These are phyloP conservation scores for Lithohypha guttulata DNA, from an alignment of 2,329 filamentous ascomycete species.

Conservation along the genomic window DNA sequence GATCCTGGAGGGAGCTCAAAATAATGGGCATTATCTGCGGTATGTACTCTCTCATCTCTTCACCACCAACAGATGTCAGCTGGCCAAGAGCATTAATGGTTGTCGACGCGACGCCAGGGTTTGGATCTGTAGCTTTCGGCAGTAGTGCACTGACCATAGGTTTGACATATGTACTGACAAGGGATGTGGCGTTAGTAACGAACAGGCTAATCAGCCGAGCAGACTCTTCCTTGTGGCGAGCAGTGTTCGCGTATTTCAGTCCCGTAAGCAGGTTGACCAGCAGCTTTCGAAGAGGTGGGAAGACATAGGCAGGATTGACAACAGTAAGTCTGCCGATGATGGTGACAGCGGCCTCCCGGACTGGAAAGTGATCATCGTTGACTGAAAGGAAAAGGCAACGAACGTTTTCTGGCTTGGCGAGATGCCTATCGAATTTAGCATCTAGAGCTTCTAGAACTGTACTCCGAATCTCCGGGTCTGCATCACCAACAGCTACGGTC, in stretches of 20 bases:
- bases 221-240: conserved; percentile 91
- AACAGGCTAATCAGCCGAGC: conserved; percentile 85
- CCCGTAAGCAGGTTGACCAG: conserved; percentile 94
- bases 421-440: conserved; percentile 84
- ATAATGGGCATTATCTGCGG: conserved; percentile 90
- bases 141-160: conserved; percentile 92
- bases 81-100: conserved; percentile 94
- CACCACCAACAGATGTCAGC: conserved; percentile 82
- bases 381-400: conserved; percentile 88
- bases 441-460: conserved; percentile 85
- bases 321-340: conserved; percentile 89
- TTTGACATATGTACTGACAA: conserved; percentile 94
- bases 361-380: conserved; percentile 87
- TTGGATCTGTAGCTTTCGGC: conserved; percentile 77
- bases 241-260: conserved; percentile 88
- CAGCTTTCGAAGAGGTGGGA: conserved; percentile 87
- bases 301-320: conserved; percentile 93
- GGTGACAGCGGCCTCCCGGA: conserved; percentile 86
- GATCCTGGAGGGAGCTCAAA: conserved; percentile 84
- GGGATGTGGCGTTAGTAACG: conserved; percentile 79
- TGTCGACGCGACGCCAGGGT: conserved; percentile 80
- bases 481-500: conserved; percentile 87
- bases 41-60: conserved; percentile 88
- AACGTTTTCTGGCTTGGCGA: conserved; percentile 97
- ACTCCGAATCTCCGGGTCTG: conserved; percentile 74